Evolutionary conservation across 495 filamentous ascomycete genomes (phyloP), one percentile per base, ranked within the genome.

Genomic region (Tuber indicum): DNA sequence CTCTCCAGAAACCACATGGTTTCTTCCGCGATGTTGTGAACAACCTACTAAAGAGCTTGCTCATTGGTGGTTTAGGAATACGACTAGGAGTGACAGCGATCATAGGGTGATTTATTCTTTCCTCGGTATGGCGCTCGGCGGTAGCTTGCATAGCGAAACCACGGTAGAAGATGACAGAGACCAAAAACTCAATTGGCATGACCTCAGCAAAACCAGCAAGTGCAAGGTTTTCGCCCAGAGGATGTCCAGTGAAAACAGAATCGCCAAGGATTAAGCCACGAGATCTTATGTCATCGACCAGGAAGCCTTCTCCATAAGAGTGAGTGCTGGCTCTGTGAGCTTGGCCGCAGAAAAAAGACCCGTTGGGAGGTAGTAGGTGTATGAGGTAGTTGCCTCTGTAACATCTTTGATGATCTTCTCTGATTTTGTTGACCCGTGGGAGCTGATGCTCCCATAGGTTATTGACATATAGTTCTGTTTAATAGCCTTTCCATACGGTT

Each of bases 371-470:
- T 93, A 91, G 87, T 98, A 98, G 23, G 96, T 98, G 87, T 98
- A 98, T 0, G 92, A 97, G 2, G 92, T 91, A 0, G 96, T 98
- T 82, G 87, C n/a, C 91, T 97, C 95, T 80, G 92, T 88, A 75
- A 99, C 92, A 79, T 96, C 94, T 87, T 98, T 98, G 90, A 99
- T 98, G 83, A 99, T 97, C 87, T 43, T 43, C 42, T 99, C 96
- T 1, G 96, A 97, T 85, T 97, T 98, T 86, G 95, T 92, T 10
- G 89, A 89, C 14, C 96, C 96, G 83, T 99, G 95, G 10, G 92
- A 87, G 72, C 91, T 91, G 49, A 99, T 93, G 8, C 94, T 93
- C 86, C 98, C 96, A 86, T 98, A 98, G 76, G 96, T 98, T 96
- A 99, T 99, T 44, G 94, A 90, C 94, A 98, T 98, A 43, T 43